A percentile compares a stretch with the other conserved stretches of the same genome.
Evolutionary conservation across 1,284 basidiomycete species (phyloP).

Genomic region (Flammula alnicola): DNA sequence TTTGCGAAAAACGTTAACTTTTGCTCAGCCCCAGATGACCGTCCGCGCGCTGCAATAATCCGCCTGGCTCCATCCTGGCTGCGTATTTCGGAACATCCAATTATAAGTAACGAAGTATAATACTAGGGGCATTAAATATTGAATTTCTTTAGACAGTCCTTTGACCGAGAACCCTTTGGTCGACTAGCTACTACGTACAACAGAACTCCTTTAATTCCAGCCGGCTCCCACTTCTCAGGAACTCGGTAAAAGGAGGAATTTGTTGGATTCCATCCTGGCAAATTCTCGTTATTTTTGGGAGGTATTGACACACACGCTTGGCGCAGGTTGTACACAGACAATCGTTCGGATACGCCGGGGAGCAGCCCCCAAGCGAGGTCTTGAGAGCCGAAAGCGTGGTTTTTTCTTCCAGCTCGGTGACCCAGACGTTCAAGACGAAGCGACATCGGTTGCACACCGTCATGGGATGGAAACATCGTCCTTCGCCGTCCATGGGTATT

Average conservation of each 20-base stretch:
- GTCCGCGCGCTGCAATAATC: no score
- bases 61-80: no score
- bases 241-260: constrained; percentile 3
- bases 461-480: background rate
- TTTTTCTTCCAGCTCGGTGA: background rate
- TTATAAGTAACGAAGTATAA: no score
- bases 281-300: background rate
- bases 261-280: constrained; percentile 1
- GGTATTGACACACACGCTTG: background rate
- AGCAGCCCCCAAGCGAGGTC: background rate
- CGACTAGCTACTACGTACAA: no score
- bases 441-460: background rate
- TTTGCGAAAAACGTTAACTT: no score
- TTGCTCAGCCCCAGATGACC: no score
- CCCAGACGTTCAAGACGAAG: background rate
- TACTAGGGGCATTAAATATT: no score
- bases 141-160: no score
- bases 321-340: background rate
- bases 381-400: background rate
- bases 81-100: no score
- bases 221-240: background rate
- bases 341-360: background rate
- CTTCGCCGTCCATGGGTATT: constrained; percentile 3
- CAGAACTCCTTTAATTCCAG: no score
- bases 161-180: no score